phyloP scores from a whole-genome alignment of 257 asterid species.

The Solanum rostratum region DNA sequence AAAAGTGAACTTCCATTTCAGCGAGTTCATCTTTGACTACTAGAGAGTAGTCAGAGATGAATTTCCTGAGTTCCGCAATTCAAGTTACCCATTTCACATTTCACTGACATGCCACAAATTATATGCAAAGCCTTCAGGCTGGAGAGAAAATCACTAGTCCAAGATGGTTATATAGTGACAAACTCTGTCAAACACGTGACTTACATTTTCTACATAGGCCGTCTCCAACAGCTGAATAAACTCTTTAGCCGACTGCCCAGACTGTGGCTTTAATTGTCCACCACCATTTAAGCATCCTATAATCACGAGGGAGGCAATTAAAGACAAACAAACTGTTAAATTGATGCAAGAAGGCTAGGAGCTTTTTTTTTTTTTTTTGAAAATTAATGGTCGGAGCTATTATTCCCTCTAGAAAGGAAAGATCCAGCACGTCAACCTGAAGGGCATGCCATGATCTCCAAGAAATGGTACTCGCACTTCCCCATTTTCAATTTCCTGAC shows the following conservation, averaged over 20 bases:
- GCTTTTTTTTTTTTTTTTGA: background rate
- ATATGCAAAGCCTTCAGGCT: background rate
- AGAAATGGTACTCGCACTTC: slow-evolving; percentile 76
- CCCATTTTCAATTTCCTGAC: slow-evolving; percentile 81
- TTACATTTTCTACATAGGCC: slow-evolving; percentile 70
- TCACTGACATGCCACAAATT: background rate
- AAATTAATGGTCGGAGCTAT: no score
- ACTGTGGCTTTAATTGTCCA: slow-evolving; percentile 85
- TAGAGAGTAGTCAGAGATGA: background rate
- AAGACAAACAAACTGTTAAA: background rate
- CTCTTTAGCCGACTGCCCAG: slow-evolving; percentile 76
- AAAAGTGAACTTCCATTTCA: background rate
- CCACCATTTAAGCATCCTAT: slow-evolving; percentile 97
- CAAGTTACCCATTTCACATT: background rate
- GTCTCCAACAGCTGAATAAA: slow-evolving; percentile 60
- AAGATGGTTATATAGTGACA: background rate
- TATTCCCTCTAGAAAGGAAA: background rate
- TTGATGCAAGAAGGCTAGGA: background rate
- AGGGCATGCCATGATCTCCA: slow-evolving; percentile 99
- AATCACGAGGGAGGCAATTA: background rate
- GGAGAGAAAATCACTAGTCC: background rate
- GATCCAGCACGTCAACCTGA: slow-evolving; percentile 39
- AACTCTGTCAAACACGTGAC: slow-evolving; percentile 12
- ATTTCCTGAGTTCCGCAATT: background rate
- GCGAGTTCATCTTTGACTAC: background rate